A percentile compares a stretch with the other conserved stretches of the same genome.
Evolutionary conservation across 345 rosid genomes (phyloP).

Genomic region (Mangifera indica): DNA sequence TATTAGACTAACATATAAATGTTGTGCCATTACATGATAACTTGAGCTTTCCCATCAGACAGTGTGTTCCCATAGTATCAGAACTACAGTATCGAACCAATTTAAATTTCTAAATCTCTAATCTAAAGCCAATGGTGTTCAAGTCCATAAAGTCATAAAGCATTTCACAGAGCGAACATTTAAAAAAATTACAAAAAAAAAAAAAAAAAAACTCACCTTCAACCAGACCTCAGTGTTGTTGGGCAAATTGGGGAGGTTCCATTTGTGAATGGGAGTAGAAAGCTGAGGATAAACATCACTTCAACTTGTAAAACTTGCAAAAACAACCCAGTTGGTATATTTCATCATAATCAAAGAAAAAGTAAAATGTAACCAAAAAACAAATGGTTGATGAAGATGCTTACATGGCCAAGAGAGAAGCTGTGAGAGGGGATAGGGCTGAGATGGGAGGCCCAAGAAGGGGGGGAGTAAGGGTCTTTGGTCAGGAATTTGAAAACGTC

Average conservation of each 20-base stretch:
- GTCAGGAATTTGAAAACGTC: slow-evolving; percentile 45
- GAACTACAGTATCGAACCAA: too few relatives aligned
- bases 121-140: neutral
- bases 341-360: neutral
- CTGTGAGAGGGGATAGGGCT: slow-evolving; percentile 51
- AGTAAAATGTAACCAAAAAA: neutral
- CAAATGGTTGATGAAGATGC: neutral
- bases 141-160: too few relatives aligned
- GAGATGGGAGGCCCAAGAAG: slow-evolving; percentile 78
- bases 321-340: neutral
- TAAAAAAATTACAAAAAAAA: too few relatives aligned
- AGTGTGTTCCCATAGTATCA: too few relatives aligned
- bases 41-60: too few relatives aligned
- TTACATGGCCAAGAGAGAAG: slow-evolving; percentile 71
- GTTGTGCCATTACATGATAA: too few relatives aligned
- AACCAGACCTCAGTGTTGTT: slow-evolving; percentile 69
- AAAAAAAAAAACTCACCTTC: slow-evolving; percentile 45
- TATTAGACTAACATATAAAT: too few relatives aligned
- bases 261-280: slow-evolving; percentile 85
- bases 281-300: slow-evolving; percentile 28
- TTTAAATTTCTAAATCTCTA: too few relatives aligned
- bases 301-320: neutral
- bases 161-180: too few relatives aligned
- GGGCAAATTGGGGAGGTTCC: slow-evolving; percentile 88
- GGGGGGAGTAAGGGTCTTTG: slow-evolving; percentile 53